These are phyloP conservation scores for Thermochaetoides dissita DNA, from an alignment of 2,329 filamentous ascomycete species.

Conservation along the genomic window DNA sequence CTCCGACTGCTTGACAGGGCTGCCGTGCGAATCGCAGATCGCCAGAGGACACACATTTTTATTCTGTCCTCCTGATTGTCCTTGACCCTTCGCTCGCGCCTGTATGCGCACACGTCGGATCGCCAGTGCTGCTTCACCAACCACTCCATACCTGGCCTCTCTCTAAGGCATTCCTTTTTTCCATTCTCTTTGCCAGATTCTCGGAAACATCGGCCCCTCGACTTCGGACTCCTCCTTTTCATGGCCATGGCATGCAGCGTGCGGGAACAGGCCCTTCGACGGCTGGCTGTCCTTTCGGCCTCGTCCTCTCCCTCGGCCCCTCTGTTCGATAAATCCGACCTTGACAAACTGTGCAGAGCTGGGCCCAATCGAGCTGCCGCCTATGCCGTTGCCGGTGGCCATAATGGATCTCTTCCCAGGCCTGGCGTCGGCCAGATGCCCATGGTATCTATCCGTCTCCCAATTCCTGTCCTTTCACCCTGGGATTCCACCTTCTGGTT, in stretches of 20 bases:
- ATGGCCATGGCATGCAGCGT: constrained; percentile 38
- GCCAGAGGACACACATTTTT: too few relatives aligned
- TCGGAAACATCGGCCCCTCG: too few relatives aligned
- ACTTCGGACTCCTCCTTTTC: too few relatives aligned
- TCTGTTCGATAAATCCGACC: constrained; percentile 46
- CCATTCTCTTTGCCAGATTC: background rate
- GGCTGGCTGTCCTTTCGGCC: constrained; percentile 50
- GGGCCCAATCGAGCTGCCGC: constrained; percentile 34
- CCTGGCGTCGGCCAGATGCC: constrained; percentile 38
- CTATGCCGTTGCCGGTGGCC: constrained; percentile 33
- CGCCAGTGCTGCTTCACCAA: too few relatives aligned
- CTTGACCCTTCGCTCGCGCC: too few relatives aligned
- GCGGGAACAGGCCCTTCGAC: constrained; percentile 48
- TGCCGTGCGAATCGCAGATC: too few relatives aligned
- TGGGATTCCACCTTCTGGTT: too few relatives aligned
- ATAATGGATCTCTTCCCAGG: constrained; percentile 14
- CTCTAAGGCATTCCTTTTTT: background rate
- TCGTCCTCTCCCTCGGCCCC: constrained; percentile 24
- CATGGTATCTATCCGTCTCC: constrained; percentile 36
- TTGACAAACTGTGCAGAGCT: constrained; percentile 47
- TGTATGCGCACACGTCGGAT: too few relatives aligned
- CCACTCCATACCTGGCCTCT: too few relatives aligned
- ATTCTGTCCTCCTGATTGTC: too few relatives aligned
- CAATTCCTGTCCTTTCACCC: background rate
- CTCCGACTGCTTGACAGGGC: too few relatives aligned